Percentiles rank a stretch among this genome's conserved stretches.
Conservation (phyloP, 345 rosid genomes). For the Arabidopsis suecica region DNA sequence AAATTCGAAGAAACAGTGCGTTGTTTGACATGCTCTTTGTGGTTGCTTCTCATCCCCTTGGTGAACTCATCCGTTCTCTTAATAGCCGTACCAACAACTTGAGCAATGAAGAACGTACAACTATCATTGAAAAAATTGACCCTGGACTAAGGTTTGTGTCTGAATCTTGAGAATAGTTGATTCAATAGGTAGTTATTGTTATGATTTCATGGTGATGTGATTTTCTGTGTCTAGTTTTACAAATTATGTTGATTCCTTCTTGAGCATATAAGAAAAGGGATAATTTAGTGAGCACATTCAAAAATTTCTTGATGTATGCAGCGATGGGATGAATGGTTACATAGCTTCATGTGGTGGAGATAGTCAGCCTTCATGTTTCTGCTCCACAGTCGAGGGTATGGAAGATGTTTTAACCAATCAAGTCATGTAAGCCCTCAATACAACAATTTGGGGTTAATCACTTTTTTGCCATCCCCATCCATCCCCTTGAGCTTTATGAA, state of each 20-base stretch:
- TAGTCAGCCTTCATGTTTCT: slow-evolving; percentile 71
- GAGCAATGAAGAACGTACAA: slow-evolving; percentile 51
- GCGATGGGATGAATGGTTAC: slow-evolving; percentile 97
- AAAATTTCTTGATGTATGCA: slow-evolving; percentile 53
- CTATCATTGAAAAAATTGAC: slow-evolving; percentile 57
- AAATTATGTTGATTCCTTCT: background rate
- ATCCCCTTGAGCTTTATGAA: background rate
- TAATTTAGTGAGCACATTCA: background rate
- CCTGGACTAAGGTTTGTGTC: slow-evolving; percentile 80
- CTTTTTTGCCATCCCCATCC: background rate
- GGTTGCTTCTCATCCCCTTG: slow-evolving; percentile 71
- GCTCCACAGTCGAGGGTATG: slow-evolving; percentile 80
- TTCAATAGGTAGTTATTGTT: slow-evolving; percentile 12
- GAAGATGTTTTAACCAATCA: slow-evolving; percentile 85
- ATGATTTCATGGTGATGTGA: slow-evolving; percentile 1
- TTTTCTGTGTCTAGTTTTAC: background rate
- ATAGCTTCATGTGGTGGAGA: slow-evolving; percentile 80
- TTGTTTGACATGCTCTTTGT: slow-evolving; percentile 85
- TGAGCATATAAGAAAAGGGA: background rate
- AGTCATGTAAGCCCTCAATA: slow-evolving; percentile 71
- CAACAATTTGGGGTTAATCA: background rate
- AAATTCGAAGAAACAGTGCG: slow-evolving; percentile 78
- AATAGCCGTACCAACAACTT: slow-evolving; percentile 62
- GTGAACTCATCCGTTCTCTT: slow-evolving; percentile 74
- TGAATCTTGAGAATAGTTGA: slow-evolving; percentile 11